These are phyloP conservation scores for Theobroma cacao DNA, from an alignment of 345 rosid genomes.

Conservation along the genomic window DNA sequence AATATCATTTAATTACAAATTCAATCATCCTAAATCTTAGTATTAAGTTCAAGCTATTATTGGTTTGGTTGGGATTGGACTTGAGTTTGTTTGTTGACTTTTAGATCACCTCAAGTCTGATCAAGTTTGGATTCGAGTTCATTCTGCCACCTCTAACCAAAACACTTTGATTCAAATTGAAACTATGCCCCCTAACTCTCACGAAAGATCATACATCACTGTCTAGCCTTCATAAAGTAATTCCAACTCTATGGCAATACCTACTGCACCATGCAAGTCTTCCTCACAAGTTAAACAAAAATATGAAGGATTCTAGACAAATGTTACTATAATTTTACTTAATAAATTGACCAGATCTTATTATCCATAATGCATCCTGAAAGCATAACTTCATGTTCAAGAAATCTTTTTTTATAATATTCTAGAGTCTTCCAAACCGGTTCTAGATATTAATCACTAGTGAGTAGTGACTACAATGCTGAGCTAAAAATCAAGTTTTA, in stretches of 20 bases:
- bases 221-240: background rate
- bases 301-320: background rate
- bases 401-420: background rate
- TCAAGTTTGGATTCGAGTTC: too few relatives aligned
- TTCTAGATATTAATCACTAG: background rate
- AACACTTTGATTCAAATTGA: background rate
- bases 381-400: background rate
- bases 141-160: too few relatives aligned
- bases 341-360: background rate
- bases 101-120: too few relatives aligned
- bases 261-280: background rate
- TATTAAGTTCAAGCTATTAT: too few relatives aligned
- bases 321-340: background rate
- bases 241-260: background rate
- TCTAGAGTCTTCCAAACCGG: background rate
- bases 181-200: background rate
- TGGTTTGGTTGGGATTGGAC: too few relatives aligned
- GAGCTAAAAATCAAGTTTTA: background rate
- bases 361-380: background rate
- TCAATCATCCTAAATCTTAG: too few relatives aligned
- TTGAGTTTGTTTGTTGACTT: too few relatives aligned
- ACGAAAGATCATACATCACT: background rate
- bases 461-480: background rate
- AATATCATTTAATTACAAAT: too few relatives aligned
- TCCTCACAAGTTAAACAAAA: background rate